A percentile compares a stretch with the other conserved stretches of the same genome.
phyloP scores from a whole-genome alignment of 2,329 filamentous ascomycete species.

The Torrubiellomyces zombiae region DNA sequence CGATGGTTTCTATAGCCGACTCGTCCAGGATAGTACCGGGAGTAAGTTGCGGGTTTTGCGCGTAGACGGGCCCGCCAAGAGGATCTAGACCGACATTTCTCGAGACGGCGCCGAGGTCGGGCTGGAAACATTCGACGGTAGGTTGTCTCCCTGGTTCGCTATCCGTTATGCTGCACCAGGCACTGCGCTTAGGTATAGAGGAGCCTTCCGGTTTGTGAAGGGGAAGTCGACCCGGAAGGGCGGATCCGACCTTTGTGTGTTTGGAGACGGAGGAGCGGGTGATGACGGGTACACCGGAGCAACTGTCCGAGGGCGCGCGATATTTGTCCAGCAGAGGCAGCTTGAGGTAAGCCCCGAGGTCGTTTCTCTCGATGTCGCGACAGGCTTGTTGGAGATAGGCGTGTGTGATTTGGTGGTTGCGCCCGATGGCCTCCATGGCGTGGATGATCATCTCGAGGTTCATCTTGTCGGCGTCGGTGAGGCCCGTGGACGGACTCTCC shows the following conservation, averaged over 20 bases:
- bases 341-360: slow-evolving; percentile 17
- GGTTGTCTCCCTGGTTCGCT: no score
- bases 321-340: slow-evolving; percentile 20
- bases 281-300: slow-evolving; percentile 29
- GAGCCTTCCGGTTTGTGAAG: slow-evolving; percentile 12
- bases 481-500: slow-evolving; percentile 42
- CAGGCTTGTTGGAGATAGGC: slow-evolving; percentile 76
- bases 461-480: slow-evolving; percentile 26
- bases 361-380: slow-evolving; percentile 53
- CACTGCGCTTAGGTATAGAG: no score
- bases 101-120: slow-evolving; percentile 15
- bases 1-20: no score
- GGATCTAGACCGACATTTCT: slow-evolving; percentile 12
- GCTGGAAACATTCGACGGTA: slow-evolving; percentile 14
- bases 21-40: no score
- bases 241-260: slow-evolving; percentile 21
- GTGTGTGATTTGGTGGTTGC: slow-evolving; percentile 57
- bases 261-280: slow-evolving; percentile 25
- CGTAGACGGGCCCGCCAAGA: no score
- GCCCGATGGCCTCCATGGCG: slow-evolving; percentile 62
- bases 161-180: no score
- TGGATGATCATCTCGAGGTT: slow-evolving; percentile 60
- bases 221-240: slow-evolving; percentile 28
- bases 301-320: slow-evolving; percentile 12
- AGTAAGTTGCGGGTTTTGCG: no score